Evolutionary conservation across 2,329 filamentous ascomycete species (phyloP).

Genomic region (Fusarium sp.): DNA sequence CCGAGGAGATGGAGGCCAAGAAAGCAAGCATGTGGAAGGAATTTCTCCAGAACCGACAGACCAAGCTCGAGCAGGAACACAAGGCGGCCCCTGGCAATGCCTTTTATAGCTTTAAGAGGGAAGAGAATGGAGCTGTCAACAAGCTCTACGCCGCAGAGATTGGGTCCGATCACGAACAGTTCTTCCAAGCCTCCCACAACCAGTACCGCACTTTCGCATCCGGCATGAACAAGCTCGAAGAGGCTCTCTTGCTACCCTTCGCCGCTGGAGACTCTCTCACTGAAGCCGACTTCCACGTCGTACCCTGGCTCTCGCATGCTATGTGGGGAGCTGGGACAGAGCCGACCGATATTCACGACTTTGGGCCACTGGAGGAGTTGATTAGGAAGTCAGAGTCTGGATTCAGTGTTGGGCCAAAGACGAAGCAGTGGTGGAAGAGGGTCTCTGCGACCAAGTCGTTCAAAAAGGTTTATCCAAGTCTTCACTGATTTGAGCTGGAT

Average conservation of each 20-base stretch:
- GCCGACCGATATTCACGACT: not conserved
- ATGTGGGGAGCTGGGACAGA: conserved; percentile 12
- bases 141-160: conserved; percentile 9
- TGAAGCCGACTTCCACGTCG: conserved; percentile 29
- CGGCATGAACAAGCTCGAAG: conserved; percentile 25
- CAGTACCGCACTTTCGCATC: conserved; percentile 11
- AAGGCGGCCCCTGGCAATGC: conserved; percentile 17
- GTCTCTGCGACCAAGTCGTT: not conserved
- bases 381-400: conserved; percentile 1
- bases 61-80: conserved; percentile 21
- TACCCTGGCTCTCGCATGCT: conserved; percentile 31
- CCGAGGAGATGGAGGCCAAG: conserved; percentile 13
- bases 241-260: conserved; percentile 24
- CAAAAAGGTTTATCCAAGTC: not conserved
- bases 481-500: not conserved
- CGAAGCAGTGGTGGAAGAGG: not conserved
- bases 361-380: not conserved
- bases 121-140: conserved; percentile 20
- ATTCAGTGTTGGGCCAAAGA: not conserved
- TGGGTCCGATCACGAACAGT: conserved; percentile 5
- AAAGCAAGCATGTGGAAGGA: not conserved
- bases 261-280: conserved; percentile 26
- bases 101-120: conserved; percentile 29
- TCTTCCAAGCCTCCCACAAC: conserved; percentile 11
- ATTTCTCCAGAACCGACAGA: conserved; percentile 20